A percentile compares a stretch with the other conserved stretches of the same genome.
These are phyloP conservation scores for Pseudogymnoascus destructans DNA, from an alignment of 2,329 filamentous ascomycete genomes.

Conservation along the genomic window DNA sequence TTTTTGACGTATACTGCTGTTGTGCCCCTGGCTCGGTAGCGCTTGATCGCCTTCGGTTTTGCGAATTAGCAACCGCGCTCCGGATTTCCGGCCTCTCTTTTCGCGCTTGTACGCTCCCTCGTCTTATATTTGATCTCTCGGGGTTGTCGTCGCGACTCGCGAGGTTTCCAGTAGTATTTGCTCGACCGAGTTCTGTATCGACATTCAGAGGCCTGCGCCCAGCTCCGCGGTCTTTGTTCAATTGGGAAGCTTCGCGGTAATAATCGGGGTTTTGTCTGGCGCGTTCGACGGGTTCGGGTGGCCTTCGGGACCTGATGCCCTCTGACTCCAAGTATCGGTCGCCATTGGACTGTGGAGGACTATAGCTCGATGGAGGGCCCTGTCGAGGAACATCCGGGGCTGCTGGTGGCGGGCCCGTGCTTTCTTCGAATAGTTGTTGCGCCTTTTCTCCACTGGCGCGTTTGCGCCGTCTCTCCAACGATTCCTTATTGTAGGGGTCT, in stretches of 20 bases:
- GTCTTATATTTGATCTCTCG: constrained; percentile 7
- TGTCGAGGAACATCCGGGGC: constrained; percentile 49
- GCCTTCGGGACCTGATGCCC: constrained; percentile 19
- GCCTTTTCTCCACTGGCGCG: constrained; percentile 33
- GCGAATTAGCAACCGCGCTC: constrained; percentile 14
- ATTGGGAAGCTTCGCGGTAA: constrained; percentile 2
- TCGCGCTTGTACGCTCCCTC: constrained; percentile 14
- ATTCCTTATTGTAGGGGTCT: constrained; percentile 30
- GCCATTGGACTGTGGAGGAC: constrained; percentile 33
- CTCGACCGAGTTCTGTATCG: neutral
- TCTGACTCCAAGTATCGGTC: constrained; percentile 12
- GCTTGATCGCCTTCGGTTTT: constrained; percentile 27
- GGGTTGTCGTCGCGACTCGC: constrained; percentile 14
- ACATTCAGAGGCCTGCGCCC: neutral
- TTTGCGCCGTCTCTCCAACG: constrained; percentile 32
- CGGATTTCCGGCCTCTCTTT: constrained; percentile 15
- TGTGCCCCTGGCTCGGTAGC: constrained; percentile 25
- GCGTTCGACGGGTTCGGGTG: constrained; percentile 19
- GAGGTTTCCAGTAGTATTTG: neutral
- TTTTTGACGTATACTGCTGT: constrained; percentile 56
- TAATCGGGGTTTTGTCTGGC: constrained; percentile 9
- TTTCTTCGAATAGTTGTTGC: constrained; percentile 26
- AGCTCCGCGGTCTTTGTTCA: neutral
- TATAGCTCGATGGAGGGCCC: constrained; percentile 43
- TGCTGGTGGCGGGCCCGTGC: constrained; percentile 30